Evolutionary conservation across 139 green algal genomes (phyloP).

Genomic region (Chlamydomonas eustigma): DNA sequence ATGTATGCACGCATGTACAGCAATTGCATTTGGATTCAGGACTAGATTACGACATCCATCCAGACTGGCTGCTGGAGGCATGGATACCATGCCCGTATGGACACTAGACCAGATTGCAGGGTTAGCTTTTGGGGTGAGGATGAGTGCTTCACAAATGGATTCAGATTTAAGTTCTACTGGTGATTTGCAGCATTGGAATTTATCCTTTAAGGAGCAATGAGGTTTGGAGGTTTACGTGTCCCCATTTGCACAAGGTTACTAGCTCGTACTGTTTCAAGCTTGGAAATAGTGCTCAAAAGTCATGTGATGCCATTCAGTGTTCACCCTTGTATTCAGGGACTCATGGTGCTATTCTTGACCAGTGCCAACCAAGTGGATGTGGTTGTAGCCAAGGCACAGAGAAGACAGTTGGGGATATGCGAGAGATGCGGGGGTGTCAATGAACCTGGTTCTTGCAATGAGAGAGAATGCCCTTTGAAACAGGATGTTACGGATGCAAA

Average conservation of each 20-base stretch:
- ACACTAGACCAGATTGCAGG: conserved; percentile 78
- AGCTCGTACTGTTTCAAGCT: too few relatives aligned
- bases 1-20: too few relatives aligned
- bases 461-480: conserved; percentile 42
- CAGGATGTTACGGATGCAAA: too few relatives aligned
- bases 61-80: conserved; percentile 23
- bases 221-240: too few relatives aligned
- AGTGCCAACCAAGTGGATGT: conserved; percentile 50
- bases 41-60: too few relatives aligned
- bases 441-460: conserved; percentile 42
- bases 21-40: too few relatives aligned
- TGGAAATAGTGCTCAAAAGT: too few relatives aligned
- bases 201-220: too few relatives aligned
- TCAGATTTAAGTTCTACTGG: too few relatives aligned
- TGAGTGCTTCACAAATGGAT: not conserved
- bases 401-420: conserved; percentile 69
- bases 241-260: too few relatives aligned
- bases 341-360: conserved; percentile 54
- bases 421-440: conserved; percentile 70
- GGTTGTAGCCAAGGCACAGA: conserved; percentile 51
- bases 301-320: too few relatives aligned
- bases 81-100: conserved; percentile 63
- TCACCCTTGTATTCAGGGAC: conserved; percentile 19
- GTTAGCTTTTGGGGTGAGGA: conserved; percentile 67
- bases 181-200: too few relatives aligned